These are phyloP conservation scores for Lasiosphaeria hispida DNA, from an alignment of 495 filamentous ascomycete species.

Conservation along the genomic window DNA sequence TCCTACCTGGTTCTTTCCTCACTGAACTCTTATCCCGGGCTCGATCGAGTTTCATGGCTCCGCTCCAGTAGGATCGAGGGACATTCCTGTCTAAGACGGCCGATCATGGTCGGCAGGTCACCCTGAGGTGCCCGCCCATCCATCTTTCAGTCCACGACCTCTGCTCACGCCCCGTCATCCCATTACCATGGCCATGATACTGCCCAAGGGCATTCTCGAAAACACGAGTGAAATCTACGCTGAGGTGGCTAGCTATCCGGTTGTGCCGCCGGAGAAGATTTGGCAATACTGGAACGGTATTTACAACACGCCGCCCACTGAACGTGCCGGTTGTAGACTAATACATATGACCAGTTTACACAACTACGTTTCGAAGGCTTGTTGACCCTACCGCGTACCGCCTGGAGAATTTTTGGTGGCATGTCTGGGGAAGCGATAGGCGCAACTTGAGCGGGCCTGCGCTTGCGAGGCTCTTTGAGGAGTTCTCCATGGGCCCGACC, in stretches of 20 bases:
- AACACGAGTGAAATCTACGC: slow-evolving; percentile 45
- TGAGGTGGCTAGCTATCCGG: slow-evolving; percentile 46
- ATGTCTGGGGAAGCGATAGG: slow-evolving; percentile 52
- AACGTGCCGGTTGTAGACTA: slow-evolving; percentile 6
- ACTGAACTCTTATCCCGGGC: neutral
- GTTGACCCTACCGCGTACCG: slow-evolving; percentile 52
- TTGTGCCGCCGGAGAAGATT: slow-evolving; percentile 48
- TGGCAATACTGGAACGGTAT: slow-evolving; percentile 52
- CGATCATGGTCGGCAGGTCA: neutral
- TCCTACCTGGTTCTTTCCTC: neutral
- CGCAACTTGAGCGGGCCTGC: slow-evolving; percentile 43
- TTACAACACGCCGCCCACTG: slow-evolving; percentile 1
- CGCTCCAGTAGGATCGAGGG: neutral
- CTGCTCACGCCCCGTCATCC: neutral
- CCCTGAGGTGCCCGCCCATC: neutral
- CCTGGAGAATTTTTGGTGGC: slow-evolving; percentile 57
- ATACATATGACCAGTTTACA: slow-evolving; percentile 42
- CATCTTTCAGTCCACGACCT: neutral
- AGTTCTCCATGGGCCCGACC: slow-evolving; percentile 48
- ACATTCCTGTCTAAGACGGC: slow-evolving; percentile 1
- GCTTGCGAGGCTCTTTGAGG: slow-evolving; percentile 47
- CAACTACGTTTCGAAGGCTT: slow-evolving; percentile 48
- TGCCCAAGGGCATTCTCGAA: slow-evolving; percentile 48
- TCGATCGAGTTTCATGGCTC: neutral
- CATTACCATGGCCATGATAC: slow-evolving; percentile 33